Evolutionary conservation across 2,329 filamentous ascomycete genomes (phyloP).

Genomic region (Sordariomycetes sp.): DNA sequence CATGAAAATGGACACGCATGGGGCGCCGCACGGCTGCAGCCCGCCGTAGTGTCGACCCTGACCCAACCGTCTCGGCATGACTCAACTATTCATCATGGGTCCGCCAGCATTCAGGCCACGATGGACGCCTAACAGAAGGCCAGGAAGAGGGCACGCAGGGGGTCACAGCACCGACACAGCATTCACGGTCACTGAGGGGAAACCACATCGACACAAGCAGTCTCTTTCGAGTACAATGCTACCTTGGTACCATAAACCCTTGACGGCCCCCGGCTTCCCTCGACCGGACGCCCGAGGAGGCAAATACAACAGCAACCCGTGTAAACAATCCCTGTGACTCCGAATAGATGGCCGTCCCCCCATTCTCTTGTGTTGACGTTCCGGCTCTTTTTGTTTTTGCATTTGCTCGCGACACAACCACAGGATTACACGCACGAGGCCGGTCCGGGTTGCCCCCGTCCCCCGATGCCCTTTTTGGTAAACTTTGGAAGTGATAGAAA

Average conservation of each 20-base stretch:
- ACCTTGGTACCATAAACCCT: conserved; percentile 6
- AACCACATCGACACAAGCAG: neutral
- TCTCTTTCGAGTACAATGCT: conserved; percentile 6
- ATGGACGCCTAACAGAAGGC: neutral
- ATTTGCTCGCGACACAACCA: conserved; percentile 12
- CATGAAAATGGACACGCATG: neutral
- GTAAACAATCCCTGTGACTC: conserved; percentile 42
- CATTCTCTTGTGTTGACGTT: conserved; percentile 28
- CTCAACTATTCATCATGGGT: neutral
- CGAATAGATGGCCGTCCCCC: conserved; percentile 32
- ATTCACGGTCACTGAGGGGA: neutral
- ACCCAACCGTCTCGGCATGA: neutral
- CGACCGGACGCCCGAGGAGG: neutral
- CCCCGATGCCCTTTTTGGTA: neutral
- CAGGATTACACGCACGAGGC: conserved; percentile 1
- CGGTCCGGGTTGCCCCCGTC: neutral
- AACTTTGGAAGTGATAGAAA: conserved; percentile 11
- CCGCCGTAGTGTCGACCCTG: neutral
- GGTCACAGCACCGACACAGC: neutral
- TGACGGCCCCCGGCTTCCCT: neutral
- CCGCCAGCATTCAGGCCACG: neutral
- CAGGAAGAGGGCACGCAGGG: neutral
- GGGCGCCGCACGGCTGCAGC: neutral
- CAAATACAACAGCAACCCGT: conserved; percentile 4
- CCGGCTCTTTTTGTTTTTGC: neutral